Evolutionary conservation across 495 filamentous ascomycete species (phyloP).

Genomic region (Xylaria curta): DNA sequence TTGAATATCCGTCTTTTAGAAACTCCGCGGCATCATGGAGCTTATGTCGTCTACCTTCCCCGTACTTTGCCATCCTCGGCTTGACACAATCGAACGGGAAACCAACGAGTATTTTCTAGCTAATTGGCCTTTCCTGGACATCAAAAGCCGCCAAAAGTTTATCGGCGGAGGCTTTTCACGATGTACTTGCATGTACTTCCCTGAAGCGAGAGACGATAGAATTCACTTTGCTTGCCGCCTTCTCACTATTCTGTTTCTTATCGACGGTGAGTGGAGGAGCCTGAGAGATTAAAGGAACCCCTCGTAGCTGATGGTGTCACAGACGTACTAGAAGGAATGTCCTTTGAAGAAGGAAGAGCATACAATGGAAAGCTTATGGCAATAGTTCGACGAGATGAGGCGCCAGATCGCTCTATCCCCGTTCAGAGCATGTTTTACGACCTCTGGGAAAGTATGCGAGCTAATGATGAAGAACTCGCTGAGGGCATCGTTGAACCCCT

Average conservation of each 20-base stretch:
- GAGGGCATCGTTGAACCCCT: slow-evolving; percentile 43
- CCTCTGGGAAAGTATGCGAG: slow-evolving; percentile 48
- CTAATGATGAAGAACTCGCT: slow-evolving; percentile 38
- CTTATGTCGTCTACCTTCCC: not conserved
- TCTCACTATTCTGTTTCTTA: slow-evolving; percentile 43
- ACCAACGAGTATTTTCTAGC: not conserved
- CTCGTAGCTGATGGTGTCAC: not conserved
- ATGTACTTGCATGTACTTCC: slow-evolving; percentile 47
- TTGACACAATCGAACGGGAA: not conserved
- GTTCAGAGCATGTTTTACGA: slow-evolving; percentile 47
- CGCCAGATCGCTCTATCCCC: slow-evolving; percentile 41
- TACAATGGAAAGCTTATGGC: slow-evolving; percentile 47
- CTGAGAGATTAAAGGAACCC: not conserved
- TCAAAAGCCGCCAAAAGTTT: not conserved
- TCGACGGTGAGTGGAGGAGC: slow-evolving; percentile 40
- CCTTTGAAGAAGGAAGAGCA: slow-evolving; percentile 44
- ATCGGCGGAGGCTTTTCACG: not conserved
- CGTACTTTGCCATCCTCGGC: not conserved
- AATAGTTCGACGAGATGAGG: slow-evolving; percentile 35
- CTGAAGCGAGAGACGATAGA: slow-evolving; percentile 44
- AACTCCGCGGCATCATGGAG: not conserved
- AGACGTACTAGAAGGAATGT: slow-evolving; percentile 50
- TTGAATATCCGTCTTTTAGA: not conserved
- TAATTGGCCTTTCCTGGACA: not conserved
- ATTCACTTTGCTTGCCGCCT: slow-evolving; percentile 45